These are phyloP conservation scores for Metschnikowia picachoensis DNA, from an alignment of 805 yeast species.

Conservation along the genomic window DNA sequence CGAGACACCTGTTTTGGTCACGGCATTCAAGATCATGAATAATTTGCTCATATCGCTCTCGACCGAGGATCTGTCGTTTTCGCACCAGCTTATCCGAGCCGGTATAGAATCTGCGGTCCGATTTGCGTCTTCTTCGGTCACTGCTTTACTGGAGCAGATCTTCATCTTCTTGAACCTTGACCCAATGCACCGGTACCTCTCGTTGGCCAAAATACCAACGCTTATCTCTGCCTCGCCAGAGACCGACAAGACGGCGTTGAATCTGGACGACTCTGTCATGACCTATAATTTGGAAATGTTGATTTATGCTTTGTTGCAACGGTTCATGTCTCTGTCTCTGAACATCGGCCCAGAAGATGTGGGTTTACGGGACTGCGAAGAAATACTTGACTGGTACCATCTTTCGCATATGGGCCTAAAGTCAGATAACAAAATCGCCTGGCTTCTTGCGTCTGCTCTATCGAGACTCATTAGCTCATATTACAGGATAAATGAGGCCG, in stretches of 20 bases:
- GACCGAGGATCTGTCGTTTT: slow-evolving; percentile 35
- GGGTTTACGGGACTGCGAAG: slow-evolving; percentile 1
- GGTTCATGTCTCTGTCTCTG: slow-evolving; percentile 11
- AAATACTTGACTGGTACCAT: slow-evolving; percentile 22
- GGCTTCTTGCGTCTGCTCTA: slow-evolving; percentile 42
- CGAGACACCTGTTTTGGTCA: slow-evolving; percentile 23
- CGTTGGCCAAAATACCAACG: slow-evolving; percentile 22
- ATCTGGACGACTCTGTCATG: slow-evolving; percentile 2
- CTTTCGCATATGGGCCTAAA: slow-evolving; percentile 21
- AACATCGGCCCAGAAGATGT: slow-evolving; percentile 16
- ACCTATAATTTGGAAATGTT: slow-evolving; percentile 22
- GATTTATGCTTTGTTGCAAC: slow-evolving; percentile 21
- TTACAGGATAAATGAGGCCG: slow-evolving; percentile 22
- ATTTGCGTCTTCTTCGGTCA: slow-evolving; percentile 40
- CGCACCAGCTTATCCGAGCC: slow-evolving; percentile 34
- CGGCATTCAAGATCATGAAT: slow-evolving; percentile 43
- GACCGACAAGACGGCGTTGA: slow-evolving; percentile 3
- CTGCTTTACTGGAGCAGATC: slow-evolving; percentile 38
- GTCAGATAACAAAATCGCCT: slow-evolving; percentile 24
- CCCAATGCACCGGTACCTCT: slow-evolving; percentile 34
- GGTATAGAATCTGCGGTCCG: slow-evolving; percentile 35
- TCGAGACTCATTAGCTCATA: slow-evolving; percentile 28
- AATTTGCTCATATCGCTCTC: slow-evolving; percentile 40
- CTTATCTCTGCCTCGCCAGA: slow-evolving; percentile 20
- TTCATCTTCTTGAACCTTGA: slow-evolving; percentile 41